These are phyloP conservation scores for Calonectria pteridis DNA, from an alignment of 2,329 filamentous ascomycete species.

Conservation along the genomic window DNA sequence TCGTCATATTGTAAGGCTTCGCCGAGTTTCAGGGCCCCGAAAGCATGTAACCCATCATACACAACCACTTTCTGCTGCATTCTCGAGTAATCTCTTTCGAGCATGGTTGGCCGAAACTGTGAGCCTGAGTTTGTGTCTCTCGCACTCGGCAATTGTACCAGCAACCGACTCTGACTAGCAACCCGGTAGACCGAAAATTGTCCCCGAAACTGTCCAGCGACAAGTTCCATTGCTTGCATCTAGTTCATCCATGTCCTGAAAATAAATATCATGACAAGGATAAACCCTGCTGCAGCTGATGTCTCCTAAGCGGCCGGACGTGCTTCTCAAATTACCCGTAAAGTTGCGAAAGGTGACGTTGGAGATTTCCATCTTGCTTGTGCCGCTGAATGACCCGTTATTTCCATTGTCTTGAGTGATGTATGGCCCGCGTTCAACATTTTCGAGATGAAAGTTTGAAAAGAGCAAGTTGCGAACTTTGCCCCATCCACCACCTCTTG, in stretches of 20 bases:
- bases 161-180: neutral
- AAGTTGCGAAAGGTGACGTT: conserved; percentile 3
- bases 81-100: neutral
- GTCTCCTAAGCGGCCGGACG: neutral
- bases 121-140: too few relatives aligned
- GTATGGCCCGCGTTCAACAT: neutral
- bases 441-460: neutral
- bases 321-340: neutral
- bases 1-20: too few relatives aligned
- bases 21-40: neutral
- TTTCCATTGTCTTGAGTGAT: neutral
- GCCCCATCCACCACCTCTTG: conserved; percentile 4
- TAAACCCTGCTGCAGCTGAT: neutral
- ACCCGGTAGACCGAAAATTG: neutral
- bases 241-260: neutral
- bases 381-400: neutral
- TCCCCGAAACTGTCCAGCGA: neutral
- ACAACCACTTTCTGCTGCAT: too few relatives aligned
- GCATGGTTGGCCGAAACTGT: neutral
- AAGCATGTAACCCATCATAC: neutral
- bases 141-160: neutral
- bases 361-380: conserved; percentile 1
- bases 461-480: neutral
- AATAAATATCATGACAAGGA: neutral
- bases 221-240: neutral